Conservation (phyloP, 495 filamentous ascomycete species). For the Xylaria acuta region DNA sequence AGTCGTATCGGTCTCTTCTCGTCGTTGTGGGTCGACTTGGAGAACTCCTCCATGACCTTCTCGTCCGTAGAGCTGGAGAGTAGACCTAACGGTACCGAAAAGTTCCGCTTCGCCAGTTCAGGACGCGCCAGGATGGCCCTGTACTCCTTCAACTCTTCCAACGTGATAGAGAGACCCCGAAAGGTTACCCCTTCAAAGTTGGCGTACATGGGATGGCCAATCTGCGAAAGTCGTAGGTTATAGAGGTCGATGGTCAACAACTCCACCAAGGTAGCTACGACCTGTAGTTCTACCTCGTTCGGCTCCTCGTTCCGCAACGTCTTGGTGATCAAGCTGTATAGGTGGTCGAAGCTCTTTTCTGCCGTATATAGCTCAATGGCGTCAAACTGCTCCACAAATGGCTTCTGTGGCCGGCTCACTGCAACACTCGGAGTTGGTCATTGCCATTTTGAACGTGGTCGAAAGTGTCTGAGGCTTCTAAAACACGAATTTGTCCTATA, state of each 20-base stretch:
- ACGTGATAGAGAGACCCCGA: background rate
- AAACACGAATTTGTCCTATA: background rate
- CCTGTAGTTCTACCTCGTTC: background rate
- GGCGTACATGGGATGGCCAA: background rate
- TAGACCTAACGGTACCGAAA: background rate
- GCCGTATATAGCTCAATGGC: background rate
- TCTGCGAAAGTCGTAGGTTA: background rate
- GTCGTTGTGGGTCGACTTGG: background rate
- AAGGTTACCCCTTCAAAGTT: background rate
- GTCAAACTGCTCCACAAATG: background rate
- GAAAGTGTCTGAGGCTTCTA: background rate
- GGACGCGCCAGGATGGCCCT: background rate
- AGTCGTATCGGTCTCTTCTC: background rate
- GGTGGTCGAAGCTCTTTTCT: background rate
- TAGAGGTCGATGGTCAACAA: background rate
- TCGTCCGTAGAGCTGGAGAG: background rate
- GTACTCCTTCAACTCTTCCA: background rate
- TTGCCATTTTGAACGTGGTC: background rate
- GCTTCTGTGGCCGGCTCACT: background rate
- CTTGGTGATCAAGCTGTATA: background rate
- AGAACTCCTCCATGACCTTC: constrained; percentile 2
- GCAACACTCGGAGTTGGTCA: background rate
- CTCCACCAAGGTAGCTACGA: background rate
- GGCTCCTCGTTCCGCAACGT: background rate
- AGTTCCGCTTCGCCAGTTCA: background rate